These are phyloP conservation scores for Syncephalastrum monosporum DNA, from an alignment of 371 early-diverging fungal genomes.

Conservation along the genomic window DNA sequence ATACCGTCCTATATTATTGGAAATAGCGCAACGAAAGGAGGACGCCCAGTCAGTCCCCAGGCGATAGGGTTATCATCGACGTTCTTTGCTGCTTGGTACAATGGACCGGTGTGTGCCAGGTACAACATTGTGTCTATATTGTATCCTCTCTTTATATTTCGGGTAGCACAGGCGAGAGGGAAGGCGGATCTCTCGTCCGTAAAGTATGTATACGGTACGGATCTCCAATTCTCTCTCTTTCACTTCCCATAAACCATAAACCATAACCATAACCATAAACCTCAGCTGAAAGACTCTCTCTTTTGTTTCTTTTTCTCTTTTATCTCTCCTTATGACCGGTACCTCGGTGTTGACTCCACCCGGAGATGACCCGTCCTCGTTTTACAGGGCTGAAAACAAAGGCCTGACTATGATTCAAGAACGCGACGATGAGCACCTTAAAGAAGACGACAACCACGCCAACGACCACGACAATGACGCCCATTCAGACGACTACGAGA, in stretches of 20 bases:
- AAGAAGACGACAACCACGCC: constrained; percentile 3
- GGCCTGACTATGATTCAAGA: constrained; percentile 24
- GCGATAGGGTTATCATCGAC: too few relatives aligned
- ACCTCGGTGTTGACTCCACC: constrained; percentile 19
- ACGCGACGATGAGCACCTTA: constrained; percentile 19
- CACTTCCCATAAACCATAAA: background rate
- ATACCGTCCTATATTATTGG: too few relatives aligned
- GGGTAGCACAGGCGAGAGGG: too few relatives aligned
- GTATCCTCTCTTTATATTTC: too few relatives aligned
- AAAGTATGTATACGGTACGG: too few relatives aligned
- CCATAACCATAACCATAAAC: background rate
- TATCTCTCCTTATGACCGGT: constrained; percentile 14
- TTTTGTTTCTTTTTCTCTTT: background rate
- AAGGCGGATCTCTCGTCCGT: too few relatives aligned
- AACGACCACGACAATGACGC: background rate
- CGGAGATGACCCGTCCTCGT: constrained; percentile 1
- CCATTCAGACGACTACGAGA: constrained; percentile 37
- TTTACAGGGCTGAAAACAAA: background rate
- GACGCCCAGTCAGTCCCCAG: too few relatives aligned
- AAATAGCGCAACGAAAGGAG: too few relatives aligned
- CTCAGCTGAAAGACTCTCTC: background rate
- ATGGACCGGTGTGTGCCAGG: too few relatives aligned
- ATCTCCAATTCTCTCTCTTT: background rate
- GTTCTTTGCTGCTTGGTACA: too few relatives aligned
- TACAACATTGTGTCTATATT: too few relatives aligned